A percentile compares a stretch with the other conserved stretches of the same genome.
phyloP scores from a whole-genome alignment of 495 filamentous ascomycete genomes.

The Tuber melanosporum region DNA sequence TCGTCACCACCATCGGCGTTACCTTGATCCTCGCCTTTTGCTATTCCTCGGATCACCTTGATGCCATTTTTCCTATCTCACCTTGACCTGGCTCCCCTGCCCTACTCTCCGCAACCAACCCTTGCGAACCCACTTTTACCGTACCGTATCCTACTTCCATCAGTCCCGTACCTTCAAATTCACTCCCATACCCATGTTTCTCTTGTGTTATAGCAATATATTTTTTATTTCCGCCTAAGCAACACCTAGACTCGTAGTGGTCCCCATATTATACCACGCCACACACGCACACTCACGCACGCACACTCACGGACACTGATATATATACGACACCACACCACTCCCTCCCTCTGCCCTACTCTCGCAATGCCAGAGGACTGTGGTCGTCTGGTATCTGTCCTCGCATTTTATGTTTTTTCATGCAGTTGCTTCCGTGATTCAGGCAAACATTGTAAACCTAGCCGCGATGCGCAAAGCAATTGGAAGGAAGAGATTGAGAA shows the following conservation, averaged over 20 bases:
- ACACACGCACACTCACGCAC: background rate
- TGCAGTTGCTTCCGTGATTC: conserved; percentile 21
- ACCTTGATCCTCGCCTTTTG: background rate
- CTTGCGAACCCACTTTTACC: background rate
- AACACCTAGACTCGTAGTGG: background rate
- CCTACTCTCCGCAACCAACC: background rate
- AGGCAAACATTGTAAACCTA: conserved; percentile 14
- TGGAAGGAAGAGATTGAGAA: conserved; percentile 31
- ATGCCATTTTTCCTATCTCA: conserved; percentile 3
- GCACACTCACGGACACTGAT: background rate
- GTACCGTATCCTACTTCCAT: background rate
- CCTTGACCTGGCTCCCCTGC: background rate
- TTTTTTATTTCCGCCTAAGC: background rate
- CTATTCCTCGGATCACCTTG: background rate
- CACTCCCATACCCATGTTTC: background rate
- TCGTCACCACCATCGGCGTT: background rate
- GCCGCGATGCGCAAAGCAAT: conserved; percentile 16
- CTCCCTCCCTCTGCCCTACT: background rate
- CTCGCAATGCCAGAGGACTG: conserved; percentile 30
- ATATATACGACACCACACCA: background rate
- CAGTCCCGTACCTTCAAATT: background rate
- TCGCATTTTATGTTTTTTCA: conserved; percentile 31
- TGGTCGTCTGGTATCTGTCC: conserved; percentile 30
- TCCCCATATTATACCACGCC: conserved; percentile 1
- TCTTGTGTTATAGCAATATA: background rate